Conservation (phyloP, 2,329 filamentous ascomycete genomes). For the Trichoderma harzianum region DNA sequence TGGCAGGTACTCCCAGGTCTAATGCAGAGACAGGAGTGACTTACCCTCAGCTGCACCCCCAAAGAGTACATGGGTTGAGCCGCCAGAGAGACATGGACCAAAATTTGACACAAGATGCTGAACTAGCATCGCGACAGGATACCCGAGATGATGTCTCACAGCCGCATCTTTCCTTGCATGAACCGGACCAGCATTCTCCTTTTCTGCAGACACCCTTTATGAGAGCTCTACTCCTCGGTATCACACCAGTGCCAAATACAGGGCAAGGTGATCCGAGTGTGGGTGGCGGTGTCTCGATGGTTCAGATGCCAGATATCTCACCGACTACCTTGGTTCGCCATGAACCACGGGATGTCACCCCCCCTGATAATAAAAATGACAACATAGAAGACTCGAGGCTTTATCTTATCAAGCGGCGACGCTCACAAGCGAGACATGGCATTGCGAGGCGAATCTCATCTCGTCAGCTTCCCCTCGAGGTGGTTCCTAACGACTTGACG, state of each 20-base stretch:
- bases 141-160: neutral
- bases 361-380: neutral
- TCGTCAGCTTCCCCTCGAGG: constrained; percentile 28
- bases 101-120: neutral
- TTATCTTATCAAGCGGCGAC: constrained; percentile 23
- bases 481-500: constrained; percentile 21
- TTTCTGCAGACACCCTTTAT: neutral
- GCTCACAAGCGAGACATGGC: constrained; percentile 21
- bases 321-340: neutral
- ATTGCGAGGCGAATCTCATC: constrained; percentile 24
- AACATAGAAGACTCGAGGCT: constrained; percentile 21
- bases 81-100: neutral
- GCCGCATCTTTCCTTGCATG: neutral
- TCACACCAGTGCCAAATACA: neutral
- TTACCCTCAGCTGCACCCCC: neutral
- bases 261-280: neutral
- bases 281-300: neutral
- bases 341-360: neutral
- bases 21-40: too few species aligned
- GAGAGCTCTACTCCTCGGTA: constrained; percentile 3
- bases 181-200: neutral
- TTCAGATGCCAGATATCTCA: neutral
- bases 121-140: neutral
- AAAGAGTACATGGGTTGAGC: neutral
- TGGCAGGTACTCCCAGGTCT: neutral